A percentile compares a stretch with the other conserved stretches of the same genome.
Conservation (phyloP, 176 grass and related monocot genomes). For the Alopecurus myosuroides region DNA sequence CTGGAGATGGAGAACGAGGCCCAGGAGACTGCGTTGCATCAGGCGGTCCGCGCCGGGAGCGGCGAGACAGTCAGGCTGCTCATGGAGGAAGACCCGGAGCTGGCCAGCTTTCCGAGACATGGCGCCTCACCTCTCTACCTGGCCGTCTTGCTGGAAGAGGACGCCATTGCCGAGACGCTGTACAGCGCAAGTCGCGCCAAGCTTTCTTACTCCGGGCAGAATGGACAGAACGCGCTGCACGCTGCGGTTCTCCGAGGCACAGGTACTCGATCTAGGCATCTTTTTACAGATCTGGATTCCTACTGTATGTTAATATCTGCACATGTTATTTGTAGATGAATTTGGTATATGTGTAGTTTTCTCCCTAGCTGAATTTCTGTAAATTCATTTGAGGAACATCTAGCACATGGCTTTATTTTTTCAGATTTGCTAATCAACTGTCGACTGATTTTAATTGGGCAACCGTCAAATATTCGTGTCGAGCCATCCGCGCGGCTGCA, state of each 20-base stretch:
- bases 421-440: background rate
- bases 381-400: background rate
- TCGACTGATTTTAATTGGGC: too few relatives aligned
- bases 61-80: background rate
- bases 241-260: background rate
- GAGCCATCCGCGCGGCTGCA: too few relatives aligned
- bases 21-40: background rate
- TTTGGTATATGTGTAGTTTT: background rate
- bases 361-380: background rate
- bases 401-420: background rate
- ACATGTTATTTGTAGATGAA: background rate
- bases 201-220: background rate
- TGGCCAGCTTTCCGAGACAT: background rate
- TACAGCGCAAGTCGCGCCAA: background rate
- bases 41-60: background rate
- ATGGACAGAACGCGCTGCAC: background rate
- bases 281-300: background rate
- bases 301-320: too few relatives aligned
- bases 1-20: background rate
- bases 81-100: background rate
- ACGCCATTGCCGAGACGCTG: fast-evolving
- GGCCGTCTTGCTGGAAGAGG: background rate
- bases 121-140: background rate
- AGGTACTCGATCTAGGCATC: background rate
- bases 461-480: too few relatives aligned